Base-by-base conservation (phyloP, 1,284 basidiomycete species). In the Tilletia setariae region DNA sequence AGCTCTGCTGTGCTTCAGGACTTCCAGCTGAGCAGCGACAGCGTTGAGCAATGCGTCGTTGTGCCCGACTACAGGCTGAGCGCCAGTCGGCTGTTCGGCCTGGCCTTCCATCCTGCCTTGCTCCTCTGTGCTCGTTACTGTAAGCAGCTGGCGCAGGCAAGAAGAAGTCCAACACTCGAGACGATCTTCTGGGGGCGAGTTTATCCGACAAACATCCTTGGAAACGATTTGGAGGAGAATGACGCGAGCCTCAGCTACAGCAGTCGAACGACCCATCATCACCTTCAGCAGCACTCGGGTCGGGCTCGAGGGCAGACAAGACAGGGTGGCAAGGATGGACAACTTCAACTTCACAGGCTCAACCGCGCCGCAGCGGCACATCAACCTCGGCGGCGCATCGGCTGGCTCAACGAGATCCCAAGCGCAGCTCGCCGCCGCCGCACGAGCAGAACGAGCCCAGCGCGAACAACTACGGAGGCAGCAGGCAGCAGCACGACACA, bases 331-430 rank as follows among this genome's bases (percentile, higher is more conserved):
- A n/a, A 40, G 7, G 16, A 61, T 61, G 56, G 32, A 19, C 21
- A 70, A 70, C 67, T 76, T 73, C 62, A 70, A 76, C 59, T 76
- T 76, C 66, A 76, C 73, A 1, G 74, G 74, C 56, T 69, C 70
- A 32, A 67, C 70, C 28, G 67, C 70, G 9, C 63, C 73, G 23
- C 64, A 67, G 23, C 67, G 70, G 19, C 63, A 66, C 8, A 73
- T 76, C 53, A 71, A 68, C 19, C 71, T 74, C 25, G 74, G 74
- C 47, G 71, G 71, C 61, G 63, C 68, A 2, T 72, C 74, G 4
- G 56, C 56, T 7, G 49, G 35, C 47, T 28, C 65, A n/a, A 35
- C 65, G 15, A 32, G 2, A 7, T 28, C 65, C 9, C 51, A 44
- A 23, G 43, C 65, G 2, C 21, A 46, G 23, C 65, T 66, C 51